These are phyloP conservation scores for Cercospora beticola DNA, from an alignment of 2,329 filamentous ascomycete genomes.

Conservation along the genomic window DNA sequence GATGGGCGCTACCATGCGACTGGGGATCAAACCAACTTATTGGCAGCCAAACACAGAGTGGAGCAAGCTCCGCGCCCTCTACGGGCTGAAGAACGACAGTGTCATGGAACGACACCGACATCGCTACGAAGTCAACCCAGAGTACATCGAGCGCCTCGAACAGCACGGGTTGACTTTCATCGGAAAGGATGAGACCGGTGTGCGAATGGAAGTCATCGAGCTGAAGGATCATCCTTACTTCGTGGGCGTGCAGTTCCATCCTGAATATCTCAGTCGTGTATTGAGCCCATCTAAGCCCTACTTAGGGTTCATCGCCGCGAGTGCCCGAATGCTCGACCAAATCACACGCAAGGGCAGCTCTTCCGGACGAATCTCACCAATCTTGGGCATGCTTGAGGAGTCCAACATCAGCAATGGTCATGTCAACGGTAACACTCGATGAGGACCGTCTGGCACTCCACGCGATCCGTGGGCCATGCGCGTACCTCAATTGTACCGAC, in stretches of 20 bases:
- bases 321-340: constrained; percentile 63
- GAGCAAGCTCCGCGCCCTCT: constrained; percentile 74
- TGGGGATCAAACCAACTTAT: constrained; percentile 70
- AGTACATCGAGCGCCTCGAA: constrained; percentile 67
- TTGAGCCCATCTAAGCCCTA: constrained; percentile 72
- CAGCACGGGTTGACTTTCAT: constrained; percentile 71
- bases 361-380: constrained; percentile 22
- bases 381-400: constrained; percentile 14
- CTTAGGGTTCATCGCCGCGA: constrained; percentile 80
- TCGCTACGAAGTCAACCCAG: constrained; percentile 87
- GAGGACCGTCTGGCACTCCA: background rate
- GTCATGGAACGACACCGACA: constrained; percentile 77
- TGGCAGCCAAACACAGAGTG: constrained; percentile 77
- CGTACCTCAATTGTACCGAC: background rate
- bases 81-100: constrained; percentile 53
- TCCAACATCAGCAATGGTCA: constrained; percentile 4
- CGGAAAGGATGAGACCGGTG: constrained; percentile 74
- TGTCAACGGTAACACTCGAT: background rate
- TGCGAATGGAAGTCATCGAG: constrained; percentile 81
- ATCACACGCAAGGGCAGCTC: constrained; percentile 37
- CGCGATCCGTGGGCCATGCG: background rate
- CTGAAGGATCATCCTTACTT: constrained; percentile 81
- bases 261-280: constrained; percentile 78
- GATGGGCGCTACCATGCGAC: constrained; percentile 82
- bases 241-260: constrained; percentile 84